Evolutionary conservation across 176 grass and related monocot species (phyloP), one percentile per base, ranked within the genome.

Genomic region (Musa acuminata): DNA sequence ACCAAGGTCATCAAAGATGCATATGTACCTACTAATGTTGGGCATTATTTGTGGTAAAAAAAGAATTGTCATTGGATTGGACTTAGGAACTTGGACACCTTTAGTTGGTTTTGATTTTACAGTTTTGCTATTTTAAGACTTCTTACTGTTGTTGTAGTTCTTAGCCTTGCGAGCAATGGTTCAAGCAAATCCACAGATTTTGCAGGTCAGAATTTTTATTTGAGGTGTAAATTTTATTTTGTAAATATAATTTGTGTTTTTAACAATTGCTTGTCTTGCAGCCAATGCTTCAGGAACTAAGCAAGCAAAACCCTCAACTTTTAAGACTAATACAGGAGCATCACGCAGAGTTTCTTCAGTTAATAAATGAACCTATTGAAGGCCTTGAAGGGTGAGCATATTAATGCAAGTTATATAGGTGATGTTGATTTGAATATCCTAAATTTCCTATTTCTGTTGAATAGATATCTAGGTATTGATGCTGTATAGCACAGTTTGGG

Each of bases 221-320:
- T 73, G 72, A 13, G 43, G 58, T 78, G 79, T 51, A 55, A 69
- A 5, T 43, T 82, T 80, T 43, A 20, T 72, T 10, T 79, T 72
- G n/a, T 13, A 29, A 43, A 43, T 43, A 62, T 53, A 72, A 20
- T 13, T 60, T 85, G 17, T 80, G 49, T 48, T 48, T 76, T 65
- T 9, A 82, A 43, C 51, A 52, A 64, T 27, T 82, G 24, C 55
- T 89, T 75, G 76, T 80, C 11, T 80, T 87, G 53, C 72, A 98
- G 95, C 95, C 95, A 76, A 98, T 98, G 90, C 90, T 98, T 48
- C 88, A 85, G 72, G 95, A 98, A 76, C 78, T 98, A 81, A 85
- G 90, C 76, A 98, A 98, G 78, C 84, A 98, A 58, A 98, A 98
- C 83, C 95, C 86, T 71, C 84, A 98, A 51, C 86, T 98, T 62